Base-by-base conservation (phyloP, 148 eudicot genomes). In the Arbutus unedo region DNA sequence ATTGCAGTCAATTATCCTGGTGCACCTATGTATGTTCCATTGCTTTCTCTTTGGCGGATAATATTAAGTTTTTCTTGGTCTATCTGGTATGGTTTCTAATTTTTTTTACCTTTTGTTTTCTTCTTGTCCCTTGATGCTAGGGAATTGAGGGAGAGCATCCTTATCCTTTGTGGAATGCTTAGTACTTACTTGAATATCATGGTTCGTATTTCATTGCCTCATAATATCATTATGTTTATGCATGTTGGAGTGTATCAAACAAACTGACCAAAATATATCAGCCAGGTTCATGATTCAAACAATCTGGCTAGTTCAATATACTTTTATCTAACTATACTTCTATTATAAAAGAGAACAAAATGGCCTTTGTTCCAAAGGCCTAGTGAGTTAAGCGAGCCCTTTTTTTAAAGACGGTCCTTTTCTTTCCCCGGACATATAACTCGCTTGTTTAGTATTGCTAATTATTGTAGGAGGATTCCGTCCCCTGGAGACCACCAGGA, bases 131-230 rank as follows among this genome's bases (percentile, higher is more conserved):
- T 75, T 83, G 80, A 78, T 85, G 79, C 41, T 84, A 96, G 98
- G 95, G 98, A 96, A 62, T 82, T 96, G 79, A 86, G 92, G 80
- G 91, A 92, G 44, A 93, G 91, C 85, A 84, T 96, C 41, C 54
- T 90, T 81, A 90, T 96, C 85, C 82, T 96, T 80, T 90, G 82
- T 86, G 99, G 99, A 85, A 96, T 96, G 99, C 89, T 96, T 84
- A 82, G 80, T 74, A 96, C 99, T 16, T 96, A 94, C 85, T 88
- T 93, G 68, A 96, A 87, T 91, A 93, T 96, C 74, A 25, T 93
- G 99, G 99, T 96, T 54, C 43, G 99, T 90, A 19, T 57, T 84
- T 57, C 71, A 44, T 75, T 73, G 16, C 71, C 4, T 66, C 16
- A 8, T 64, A 23, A 4, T 15, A 13, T 18, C 47, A 10, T 59